Conservation (phyloP, 805 yeast genomes). For the Nakazawaea anatomiae region DNA sequence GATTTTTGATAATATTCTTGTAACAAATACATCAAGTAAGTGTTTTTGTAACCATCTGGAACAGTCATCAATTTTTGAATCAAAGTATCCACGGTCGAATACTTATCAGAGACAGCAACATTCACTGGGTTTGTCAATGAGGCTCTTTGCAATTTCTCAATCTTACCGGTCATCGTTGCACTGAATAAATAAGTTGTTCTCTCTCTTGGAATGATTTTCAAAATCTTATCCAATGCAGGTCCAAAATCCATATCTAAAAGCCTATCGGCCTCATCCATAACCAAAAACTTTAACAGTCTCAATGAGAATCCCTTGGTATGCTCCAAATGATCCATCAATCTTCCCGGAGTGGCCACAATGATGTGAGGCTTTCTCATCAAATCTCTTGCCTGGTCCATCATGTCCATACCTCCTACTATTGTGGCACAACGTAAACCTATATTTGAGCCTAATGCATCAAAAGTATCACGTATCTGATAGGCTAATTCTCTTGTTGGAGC, state of each 20-base stretch:
- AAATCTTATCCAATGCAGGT: slow-evolving; percentile 82
- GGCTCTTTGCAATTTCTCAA: slow-evolving; percentile 91
- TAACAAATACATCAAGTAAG: slow-evolving; percentile 73
- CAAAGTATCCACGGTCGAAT: slow-evolving; percentile 91
- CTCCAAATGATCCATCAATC: slow-evolving; percentile 90
- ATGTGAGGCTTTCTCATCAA: slow-evolving; percentile 91
- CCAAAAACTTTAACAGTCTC: slow-evolving; percentile 71
- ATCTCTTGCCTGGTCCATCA: slow-evolving; percentile 96
- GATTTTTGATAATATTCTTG: slow-evolving; percentile 84
- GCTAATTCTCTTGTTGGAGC: slow-evolving; percentile 87
- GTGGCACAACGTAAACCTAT: slow-evolving; percentile 93
- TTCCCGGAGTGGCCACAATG: slow-evolving; percentile 87
- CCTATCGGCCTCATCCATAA: slow-evolving; percentile 97
- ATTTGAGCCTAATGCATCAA: slow-evolving; percentile 83
- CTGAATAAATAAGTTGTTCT: slow-evolving; percentile 84
- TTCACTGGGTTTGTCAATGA: slow-evolving; percentile 84
- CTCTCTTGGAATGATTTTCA: slow-evolving; percentile 77
- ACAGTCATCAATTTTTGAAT: slow-evolving; percentile 85
- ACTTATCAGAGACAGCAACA: slow-evolving; percentile 82
- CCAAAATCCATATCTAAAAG: slow-evolving; percentile 95
- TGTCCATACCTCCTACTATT: slow-evolving; percentile 96
- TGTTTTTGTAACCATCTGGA: slow-evolving; percentile 89
- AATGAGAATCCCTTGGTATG: slow-evolving; percentile 86
- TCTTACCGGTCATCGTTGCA: slow-evolving; percentile 96
- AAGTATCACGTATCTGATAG: slow-evolving; percentile 86